Evolutionary conservation across 192 early-diverging fungal species (phyloP).

Genomic region (Piromyces finnis): DNA sequence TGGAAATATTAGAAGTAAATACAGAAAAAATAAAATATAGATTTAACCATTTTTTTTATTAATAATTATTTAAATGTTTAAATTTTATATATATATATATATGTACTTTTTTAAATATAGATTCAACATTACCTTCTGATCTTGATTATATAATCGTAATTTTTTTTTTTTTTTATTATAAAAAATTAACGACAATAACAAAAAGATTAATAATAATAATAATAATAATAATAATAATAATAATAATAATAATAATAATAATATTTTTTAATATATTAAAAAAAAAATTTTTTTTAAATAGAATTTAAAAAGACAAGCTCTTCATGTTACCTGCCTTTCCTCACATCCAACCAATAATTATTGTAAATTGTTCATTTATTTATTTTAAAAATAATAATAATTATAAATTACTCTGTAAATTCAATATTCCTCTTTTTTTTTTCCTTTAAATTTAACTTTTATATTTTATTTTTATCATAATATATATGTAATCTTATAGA

Average conservation of each 20-base stretch:
- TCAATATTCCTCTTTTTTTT: no score
- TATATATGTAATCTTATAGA: slow-evolving; percentile 2
- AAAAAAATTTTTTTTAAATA: no score
- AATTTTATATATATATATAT: slow-evolving; percentile 13
- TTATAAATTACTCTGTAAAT: no score
- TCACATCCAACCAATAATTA: slow-evolving; percentile 17
- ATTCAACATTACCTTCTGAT: background rate
- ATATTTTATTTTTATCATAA: background rate
- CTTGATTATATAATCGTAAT: slow-evolving; percentile 19
- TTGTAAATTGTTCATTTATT: background rate
- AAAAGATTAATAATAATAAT: no score
- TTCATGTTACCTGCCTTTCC: slow-evolving; percentile 6
- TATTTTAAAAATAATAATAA: no score
- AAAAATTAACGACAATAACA: no score
- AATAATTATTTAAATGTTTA: slow-evolving; percentile 2
- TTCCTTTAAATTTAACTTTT: no score
- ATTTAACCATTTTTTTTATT: no score
- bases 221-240: no score
- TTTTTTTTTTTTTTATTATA: slow-evolving; percentile 21
- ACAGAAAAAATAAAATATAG: no score
- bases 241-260: background rate
- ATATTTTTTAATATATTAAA: no score
- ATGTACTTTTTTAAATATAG: slow-evolving; percentile 3
- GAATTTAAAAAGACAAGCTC: background rate
- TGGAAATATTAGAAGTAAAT: slow-evolving; percentile 2